Conservation (phyloP, 1,284 basidiomycete genomes). For the Wolfiporia cocos region DNA sequence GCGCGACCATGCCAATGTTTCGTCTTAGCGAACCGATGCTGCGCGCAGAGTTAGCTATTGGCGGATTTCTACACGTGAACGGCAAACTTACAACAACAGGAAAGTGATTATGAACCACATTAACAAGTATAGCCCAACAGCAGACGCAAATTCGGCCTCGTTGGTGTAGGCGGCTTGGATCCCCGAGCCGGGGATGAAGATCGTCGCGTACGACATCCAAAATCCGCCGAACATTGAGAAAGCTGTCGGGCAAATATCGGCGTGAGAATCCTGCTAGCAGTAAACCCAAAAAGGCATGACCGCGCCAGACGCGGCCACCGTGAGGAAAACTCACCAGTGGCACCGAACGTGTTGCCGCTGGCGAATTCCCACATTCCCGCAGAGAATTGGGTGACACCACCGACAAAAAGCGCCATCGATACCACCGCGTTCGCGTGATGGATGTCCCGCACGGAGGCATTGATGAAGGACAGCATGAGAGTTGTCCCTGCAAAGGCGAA, state of each 20-base stretch:
- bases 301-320: neutral
- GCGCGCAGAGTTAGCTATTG: slow-evolving; percentile 2
- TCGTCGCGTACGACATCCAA: slow-evolving; percentile 74
- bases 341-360: slow-evolving; percentile 64
- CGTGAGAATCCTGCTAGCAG: slow-evolving; percentile 1
- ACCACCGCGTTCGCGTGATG: slow-evolving; percentile 67
- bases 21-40: slow-evolving; percentile 63
- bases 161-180: slow-evolving; percentile 47
- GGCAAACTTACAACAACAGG: slow-evolving; percentile 44
- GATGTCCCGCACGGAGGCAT: slow-evolving; percentile 47
- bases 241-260: slow-evolving; percentile 37
- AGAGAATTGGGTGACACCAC: slow-evolving; percentile 76
- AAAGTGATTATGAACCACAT: slow-evolving; percentile 71
- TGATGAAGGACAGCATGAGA: slow-evolving; percentile 66
- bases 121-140: slow-evolving; percentile 62
- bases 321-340: slow-evolving; percentile 46
- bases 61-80: slow-evolving; percentile 2
- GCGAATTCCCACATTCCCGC: slow-evolving; percentile 84
- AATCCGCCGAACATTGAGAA: slow-evolving; percentile 82
- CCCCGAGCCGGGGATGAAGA: slow-evolving; percentile 59
- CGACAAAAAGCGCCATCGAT: slow-evolving; percentile 79
- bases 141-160: slow-evolving; percentile 36
- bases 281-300: neutral
- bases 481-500: slow-evolving; percentile 73
- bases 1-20: slow-evolving; percentile 55